Conservation (phyloP, 2,329 filamentous ascomycete genomes). For the Curvularia hawaiiensis region DNA sequence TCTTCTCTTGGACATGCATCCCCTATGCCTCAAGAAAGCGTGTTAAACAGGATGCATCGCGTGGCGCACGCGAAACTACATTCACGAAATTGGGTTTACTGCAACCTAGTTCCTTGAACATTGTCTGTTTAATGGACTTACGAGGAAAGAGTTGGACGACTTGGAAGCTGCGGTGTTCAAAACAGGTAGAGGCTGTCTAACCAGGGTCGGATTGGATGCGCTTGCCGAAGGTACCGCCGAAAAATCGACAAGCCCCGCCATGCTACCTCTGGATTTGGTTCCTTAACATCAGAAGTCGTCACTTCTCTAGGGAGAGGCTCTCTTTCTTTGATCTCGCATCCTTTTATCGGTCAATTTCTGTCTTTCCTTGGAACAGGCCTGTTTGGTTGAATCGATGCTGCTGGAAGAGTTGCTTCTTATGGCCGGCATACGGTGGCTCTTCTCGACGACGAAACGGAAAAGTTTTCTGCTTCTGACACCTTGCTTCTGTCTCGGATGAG, state of each 20-base stretch:
- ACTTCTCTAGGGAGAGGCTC: not conserved
- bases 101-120: not conserved
- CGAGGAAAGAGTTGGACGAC: not conserved
- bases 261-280: not conserved
- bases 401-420: not conserved
- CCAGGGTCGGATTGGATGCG: not conserved
- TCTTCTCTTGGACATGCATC: not conserved
- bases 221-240: not conserved
- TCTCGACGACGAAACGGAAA: not conserved
- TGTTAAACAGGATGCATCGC: not conserved
- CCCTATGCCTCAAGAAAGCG: not conserved
- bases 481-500: not conserved
- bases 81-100: not conserved
- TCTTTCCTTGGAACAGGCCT: not conserved
- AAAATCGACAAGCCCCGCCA: conserved; percentile 1
- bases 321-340: not conserved
- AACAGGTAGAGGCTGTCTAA: not conserved
- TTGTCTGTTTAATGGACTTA: not conserved
- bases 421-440: not conserved
- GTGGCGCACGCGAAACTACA: not conserved
- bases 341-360: not conserved
- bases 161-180: not conserved
- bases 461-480: not conserved
- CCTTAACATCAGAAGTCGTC: not conserved
- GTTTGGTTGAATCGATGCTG: not conserved